Base-by-base conservation (phyloP, 1,284 basidiomycete genomes). In the Calocybe gambosa region DNA sequence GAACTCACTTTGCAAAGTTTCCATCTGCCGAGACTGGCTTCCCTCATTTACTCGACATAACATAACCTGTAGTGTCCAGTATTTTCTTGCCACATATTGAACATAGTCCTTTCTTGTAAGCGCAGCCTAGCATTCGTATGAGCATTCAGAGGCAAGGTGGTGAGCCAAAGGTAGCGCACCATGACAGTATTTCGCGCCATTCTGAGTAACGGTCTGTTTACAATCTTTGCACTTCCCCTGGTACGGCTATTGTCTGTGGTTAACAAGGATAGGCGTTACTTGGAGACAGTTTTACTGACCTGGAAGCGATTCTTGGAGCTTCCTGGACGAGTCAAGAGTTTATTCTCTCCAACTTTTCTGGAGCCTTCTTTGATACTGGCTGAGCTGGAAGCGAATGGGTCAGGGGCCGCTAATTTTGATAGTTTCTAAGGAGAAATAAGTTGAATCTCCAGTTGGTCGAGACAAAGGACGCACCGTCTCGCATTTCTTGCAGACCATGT, bases 181-280 rank as follows among this genome's bases (percentile, higher is more conserved):
- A 71, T 91, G 89, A 58, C 88, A 91, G 63, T 85, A 90, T 66
- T 88, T 90, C 21, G 85, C 89, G 55, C 75, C 79, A 57, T 89
- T 89, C 73, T 90, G 86, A 8, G 86, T 87, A 21, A 81, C 79
- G 0, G 80, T 75, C 56, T 82, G 81, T 65, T 88, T 89, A 61
- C 88, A 91, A 57, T 87, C 85, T 63, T 83, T 89, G 62, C 89
- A 91, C 62, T 86, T 89, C 41, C 76, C 75, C 65, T 85, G 80
- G 64, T 91, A 90, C 29, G 87, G 87, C 84, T 87, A 59, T 56
- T 55, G 58, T 57, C 46, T 47, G 12, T 42, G 34, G 42, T 56
- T 45, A 29, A 34, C 3, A 50, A 45, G 47, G 54, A 53, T 35
- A 35, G 45, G 46, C 29, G 25, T 26, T 42, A 57, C 50, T 26